Evolutionary conservation across 257 asterid species (phyloP).

Genomic region (Nicotiana otophora): DNA sequence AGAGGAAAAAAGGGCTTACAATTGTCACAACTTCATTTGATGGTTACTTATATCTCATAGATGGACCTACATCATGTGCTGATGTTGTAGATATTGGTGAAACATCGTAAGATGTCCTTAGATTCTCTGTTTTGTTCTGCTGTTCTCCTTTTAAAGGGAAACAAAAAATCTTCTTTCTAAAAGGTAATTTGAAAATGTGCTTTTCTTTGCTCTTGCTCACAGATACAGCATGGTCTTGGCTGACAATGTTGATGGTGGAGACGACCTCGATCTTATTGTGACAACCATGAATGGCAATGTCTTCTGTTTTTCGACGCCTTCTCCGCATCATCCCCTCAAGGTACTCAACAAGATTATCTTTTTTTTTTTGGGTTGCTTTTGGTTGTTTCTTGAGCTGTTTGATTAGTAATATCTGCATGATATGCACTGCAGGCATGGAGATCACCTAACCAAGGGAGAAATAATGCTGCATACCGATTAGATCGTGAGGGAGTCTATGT

Average conservation of each 20-base stretch:
- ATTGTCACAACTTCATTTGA: slow-evolving; percentile 92
- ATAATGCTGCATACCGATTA: slow-evolving; percentile 60
- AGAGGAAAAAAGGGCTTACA: slow-evolving; percentile 85
- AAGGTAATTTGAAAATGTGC: neutral
- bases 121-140: neutral
- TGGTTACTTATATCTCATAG: slow-evolving; percentile 93
- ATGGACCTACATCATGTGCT: slow-evolving; percentile 96
- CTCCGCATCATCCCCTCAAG: slow-evolving; percentile 98
- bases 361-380: neutral
- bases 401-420: slow-evolving; percentile 12
- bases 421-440: slow-evolving; percentile 73
- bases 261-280: slow-evolving; percentile 96
- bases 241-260: slow-evolving; percentile 98
- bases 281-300: slow-evolving; percentile 99
- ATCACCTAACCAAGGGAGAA: slow-evolving; percentile 83
- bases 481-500: slow-evolving; percentile 84
- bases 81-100: slow-evolving; percentile 99
- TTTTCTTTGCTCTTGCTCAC: slow-evolving; percentile 25
- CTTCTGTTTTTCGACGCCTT: slow-evolving; percentile 97
- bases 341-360: slow-evolving; percentile 26
- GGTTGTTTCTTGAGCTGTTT: neutral
- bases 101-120: slow-evolving; percentile 70
- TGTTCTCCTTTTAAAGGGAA: neutral
- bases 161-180: neutral
- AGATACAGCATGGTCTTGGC: slow-evolving; percentile 99